Conservation (phyloP, 768 basidiomycete species). For the Auriscalpium vulgare region DNA sequence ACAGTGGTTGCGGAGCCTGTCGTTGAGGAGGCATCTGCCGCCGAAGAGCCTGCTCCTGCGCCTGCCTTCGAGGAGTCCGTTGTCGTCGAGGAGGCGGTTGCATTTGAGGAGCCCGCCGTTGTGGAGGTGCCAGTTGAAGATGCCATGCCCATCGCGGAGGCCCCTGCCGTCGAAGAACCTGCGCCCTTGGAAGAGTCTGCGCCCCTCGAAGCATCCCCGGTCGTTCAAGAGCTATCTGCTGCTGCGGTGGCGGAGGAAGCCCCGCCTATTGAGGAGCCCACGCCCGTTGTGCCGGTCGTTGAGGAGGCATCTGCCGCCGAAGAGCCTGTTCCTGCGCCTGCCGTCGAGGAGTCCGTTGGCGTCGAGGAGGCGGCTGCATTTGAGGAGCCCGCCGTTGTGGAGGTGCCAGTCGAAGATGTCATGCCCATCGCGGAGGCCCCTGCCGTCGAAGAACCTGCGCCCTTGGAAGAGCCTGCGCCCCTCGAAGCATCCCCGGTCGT, state of each 20-base stretch:
- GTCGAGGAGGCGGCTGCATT: neutral
- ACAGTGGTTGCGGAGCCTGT: no score
- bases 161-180: neutral
- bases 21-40: neutral
- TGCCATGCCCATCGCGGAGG: neutral
- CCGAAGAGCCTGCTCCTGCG: neutral
- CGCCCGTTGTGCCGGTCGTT: neutral
- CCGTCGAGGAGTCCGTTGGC: constrained; percentile 1
- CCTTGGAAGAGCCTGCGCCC: neutral
- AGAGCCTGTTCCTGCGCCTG: neutral
- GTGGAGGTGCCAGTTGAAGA: neutral
- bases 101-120: neutral
- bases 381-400: neutral
- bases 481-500: neutral
- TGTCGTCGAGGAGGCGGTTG: neutral
- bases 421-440: neutral
- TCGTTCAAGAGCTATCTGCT: constrained; percentile 3
- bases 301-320: neutral
- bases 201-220: neutral
- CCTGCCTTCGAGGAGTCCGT: constrained; percentile 1
- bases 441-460: neutral
- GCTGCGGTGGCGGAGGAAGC: neutral
- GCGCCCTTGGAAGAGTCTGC: neutral
- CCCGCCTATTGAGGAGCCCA: neutral
- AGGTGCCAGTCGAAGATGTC: constrained; percentile 1